Evolutionary conservation across 148 eudicot species (phyloP).

Genomic region (Rhododendron kiyosumense): DNA sequence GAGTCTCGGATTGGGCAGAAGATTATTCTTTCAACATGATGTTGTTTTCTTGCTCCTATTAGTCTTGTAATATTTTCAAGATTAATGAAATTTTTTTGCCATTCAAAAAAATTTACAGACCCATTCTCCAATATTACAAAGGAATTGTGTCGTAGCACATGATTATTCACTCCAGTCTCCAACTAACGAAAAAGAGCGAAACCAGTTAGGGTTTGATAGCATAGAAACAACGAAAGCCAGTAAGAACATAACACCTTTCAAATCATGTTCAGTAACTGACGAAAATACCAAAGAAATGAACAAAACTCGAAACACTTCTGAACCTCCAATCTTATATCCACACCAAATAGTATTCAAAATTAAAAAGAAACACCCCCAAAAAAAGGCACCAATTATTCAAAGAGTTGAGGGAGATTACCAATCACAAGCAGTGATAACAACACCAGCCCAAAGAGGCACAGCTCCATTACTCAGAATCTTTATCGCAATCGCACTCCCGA

Average conservation of each 20-base stretch:
- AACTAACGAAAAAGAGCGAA: neutral
- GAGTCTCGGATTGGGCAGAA: no score
- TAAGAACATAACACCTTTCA: neutral
- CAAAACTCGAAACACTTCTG: neutral
- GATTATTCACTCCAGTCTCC: neutral
- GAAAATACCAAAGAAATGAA: neutral
- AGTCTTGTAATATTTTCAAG: no score
- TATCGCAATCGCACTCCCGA: conserved; percentile 97
- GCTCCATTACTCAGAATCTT: conserved; percentile 70
- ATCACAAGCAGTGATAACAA: conserved; percentile 82
- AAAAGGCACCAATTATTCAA: neutral
- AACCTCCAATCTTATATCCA: neutral
- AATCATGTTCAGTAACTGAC: neutral
- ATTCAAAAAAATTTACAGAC: neutral
- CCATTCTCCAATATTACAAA: neutral
- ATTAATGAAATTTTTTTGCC: no score
- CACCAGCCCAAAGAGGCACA: conserved; percentile 97
- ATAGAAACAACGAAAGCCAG: neutral
- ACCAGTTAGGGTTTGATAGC: neutral
- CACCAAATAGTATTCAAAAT: neutral
- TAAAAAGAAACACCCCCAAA: neutral
- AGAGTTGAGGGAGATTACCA: conserved; percentile 40
- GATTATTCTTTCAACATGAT: no score
- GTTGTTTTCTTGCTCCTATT: no score
- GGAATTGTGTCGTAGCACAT: neutral